Conservation (phyloP, 148 eudicot species). For the Silene conica region DNA sequence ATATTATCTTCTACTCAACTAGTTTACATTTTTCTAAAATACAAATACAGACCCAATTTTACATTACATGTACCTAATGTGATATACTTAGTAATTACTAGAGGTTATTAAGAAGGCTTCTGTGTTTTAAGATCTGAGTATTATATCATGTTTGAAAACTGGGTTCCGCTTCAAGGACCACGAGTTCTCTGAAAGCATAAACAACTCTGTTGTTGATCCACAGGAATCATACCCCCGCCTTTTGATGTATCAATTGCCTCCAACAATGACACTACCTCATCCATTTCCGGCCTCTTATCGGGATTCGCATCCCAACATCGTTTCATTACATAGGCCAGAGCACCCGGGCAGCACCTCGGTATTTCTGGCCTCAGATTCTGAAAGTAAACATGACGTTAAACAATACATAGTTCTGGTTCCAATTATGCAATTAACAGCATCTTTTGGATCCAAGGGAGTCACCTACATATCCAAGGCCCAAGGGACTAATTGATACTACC, state of each 20-base stretch:
- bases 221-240: slow-evolving; percentile 92
- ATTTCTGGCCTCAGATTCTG: slow-evolving; percentile 94
- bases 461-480: background rate
- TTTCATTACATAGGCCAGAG: slow-evolving; percentile 78
- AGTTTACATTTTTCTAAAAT: background rate
- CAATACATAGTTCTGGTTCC: background rate
- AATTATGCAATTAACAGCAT: background rate
- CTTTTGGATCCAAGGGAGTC: background rate
- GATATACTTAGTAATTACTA: background rate
- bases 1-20: slow-evolving; percentile 6
- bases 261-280: slow-evolving; percentile 66
- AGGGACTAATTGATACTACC: too few species aligned
- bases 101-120: slow-evolving; percentile 8
- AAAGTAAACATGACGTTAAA: background rate
- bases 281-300: slow-evolving; percentile 89
- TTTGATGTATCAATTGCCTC: slow-evolving; percentile 84
- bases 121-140: slow-evolving; percentile 1
- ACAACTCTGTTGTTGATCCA: slow-evolving; percentile 64
- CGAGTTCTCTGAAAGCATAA: slow-evolving; percentile 51
- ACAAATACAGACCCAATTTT: background rate
- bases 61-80: slow-evolving; percentile 8
- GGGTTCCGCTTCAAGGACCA: slow-evolving; percentile 50
- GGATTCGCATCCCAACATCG: slow-evolving; percentile 89
- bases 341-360: slow-evolving; percentile 84
- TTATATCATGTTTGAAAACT: slow-evolving; percentile 1